Base-by-base conservation (phyloP, 225 moss, liverwort and hornwort genomes). In the Takakia lepidozioides region DNA sequence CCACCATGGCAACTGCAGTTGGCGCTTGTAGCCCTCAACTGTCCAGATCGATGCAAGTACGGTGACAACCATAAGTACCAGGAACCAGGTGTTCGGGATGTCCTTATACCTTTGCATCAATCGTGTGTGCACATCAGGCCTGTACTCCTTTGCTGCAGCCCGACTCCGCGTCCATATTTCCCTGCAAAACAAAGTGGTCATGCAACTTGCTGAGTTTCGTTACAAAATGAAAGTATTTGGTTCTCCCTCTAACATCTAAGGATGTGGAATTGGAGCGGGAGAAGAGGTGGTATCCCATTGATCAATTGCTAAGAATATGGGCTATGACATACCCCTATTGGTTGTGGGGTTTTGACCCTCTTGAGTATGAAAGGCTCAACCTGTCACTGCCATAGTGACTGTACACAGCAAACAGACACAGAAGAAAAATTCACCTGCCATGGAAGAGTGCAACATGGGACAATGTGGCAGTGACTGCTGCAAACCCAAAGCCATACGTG, bases 1-100 rank as follows among this genome's bases (percentile, higher is more conserved):
- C 88, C 93, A 89, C 88, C 88, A 93, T 26, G 58, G 83, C 49
- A 93, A 48, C 46, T 93, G 93, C 38, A 93, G 72, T 55, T 93
- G 80, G 1, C 69, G 66, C 35, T 82, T 76, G 61, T 82, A 75
- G 0, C 65, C 5, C 43, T 67, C 65, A 57, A 73, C 76, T 4
- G 71, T 73, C 49, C 4, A 34, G 18, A 78, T 57, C 14, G 85
- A 67, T 21, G 74, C 48, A 14, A 66, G 0, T 23, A 85, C 61
- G 65, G 70, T 68, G 5, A 25, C 30, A 38, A 25, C 56, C 29
- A 85, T 47, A 46, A 81, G 65, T 27, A 43, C 58, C 5, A 77
- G 60, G 58, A 85, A 85, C 85, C 85, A 85, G 22, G 2, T 18
- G 34, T 81, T 70, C 34, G 77, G 81, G 9, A 85, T 71, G 60